Percentiles rank a stretch among this genome's conserved stretches.
Conservation (phyloP, 805 yeast species). For the Candida glaebosa region DNA sequence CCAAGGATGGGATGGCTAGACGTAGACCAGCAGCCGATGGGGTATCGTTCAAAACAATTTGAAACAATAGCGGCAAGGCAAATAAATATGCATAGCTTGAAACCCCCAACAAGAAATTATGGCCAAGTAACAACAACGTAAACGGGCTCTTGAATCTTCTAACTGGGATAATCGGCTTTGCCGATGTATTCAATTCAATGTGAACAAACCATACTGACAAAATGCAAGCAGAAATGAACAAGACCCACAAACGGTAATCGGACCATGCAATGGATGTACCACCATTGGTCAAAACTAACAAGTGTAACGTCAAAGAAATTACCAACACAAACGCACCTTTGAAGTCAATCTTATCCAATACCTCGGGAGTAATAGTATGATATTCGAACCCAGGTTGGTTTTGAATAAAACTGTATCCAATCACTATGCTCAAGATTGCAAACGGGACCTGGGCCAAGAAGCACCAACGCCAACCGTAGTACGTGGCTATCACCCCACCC, state of each 20-base stretch:
- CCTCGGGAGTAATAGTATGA: constrained; percentile 3
- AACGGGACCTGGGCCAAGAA: constrained; percentile 54
- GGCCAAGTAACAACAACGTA: constrained; percentile 20
- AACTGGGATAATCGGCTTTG: constrained; percentile 33
- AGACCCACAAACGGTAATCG: constrained; percentile 10
- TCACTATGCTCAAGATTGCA: constrained; percentile 37
- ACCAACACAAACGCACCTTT: constrained; percentile 30
- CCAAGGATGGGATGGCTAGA: constrained; percentile 37
- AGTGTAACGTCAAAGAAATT: constrained; percentile 26
- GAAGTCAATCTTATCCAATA: constrained; percentile 27
- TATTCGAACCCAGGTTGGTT: constrained; percentile 22
- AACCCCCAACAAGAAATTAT: constrained; percentile 35
- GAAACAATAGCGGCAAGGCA: constrained; percentile 40
- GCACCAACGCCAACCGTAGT: constrained; percentile 65
- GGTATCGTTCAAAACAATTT: constrained; percentile 37
- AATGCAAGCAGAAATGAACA: constrained; percentile 11
- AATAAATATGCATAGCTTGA: constrained; percentile 39
- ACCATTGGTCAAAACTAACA: constrained; percentile 23
- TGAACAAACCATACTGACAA: constrained; percentile 14
- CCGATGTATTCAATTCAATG: constrained; percentile 19
- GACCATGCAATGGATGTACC: constrained; percentile 19
- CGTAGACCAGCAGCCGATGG: constrained; percentile 40
- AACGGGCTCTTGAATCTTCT: constrained; percentile 18
- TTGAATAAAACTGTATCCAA: constrained; percentile 23
- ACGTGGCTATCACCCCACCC: constrained; percentile 54